Percentiles rank a stretch among this genome's conserved stretches.
phyloP scores from a whole-genome alignment of 345 rosid species.

The Linum tenue region DNA sequence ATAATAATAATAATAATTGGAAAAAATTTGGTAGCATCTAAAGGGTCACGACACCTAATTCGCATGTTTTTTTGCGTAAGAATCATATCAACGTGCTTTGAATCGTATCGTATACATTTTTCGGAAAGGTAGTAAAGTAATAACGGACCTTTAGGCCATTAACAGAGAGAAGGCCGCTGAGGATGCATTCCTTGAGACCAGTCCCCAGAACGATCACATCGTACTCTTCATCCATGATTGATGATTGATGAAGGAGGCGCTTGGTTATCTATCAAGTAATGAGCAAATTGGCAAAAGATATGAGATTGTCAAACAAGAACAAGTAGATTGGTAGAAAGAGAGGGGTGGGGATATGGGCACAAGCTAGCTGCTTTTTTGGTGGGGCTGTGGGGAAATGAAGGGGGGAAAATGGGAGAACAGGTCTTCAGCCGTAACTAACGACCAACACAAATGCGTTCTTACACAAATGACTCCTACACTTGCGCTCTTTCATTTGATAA shows the following conservation, averaged over 20 bases:
- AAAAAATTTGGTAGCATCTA: no score
- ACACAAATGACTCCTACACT: neutral
- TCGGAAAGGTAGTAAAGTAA: no score
- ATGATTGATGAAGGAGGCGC: neutral
- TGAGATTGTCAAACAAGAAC: neutral
- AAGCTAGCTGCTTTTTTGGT: neutral
- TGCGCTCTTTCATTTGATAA: no score
- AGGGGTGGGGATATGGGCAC: neutral
- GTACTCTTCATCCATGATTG: slow-evolving; percentile 78
- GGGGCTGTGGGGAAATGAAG: neutral
- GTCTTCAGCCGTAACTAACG: neutral
- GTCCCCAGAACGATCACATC: slow-evolving; percentile 92
- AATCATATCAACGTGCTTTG: no score
- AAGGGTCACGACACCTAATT: no score
- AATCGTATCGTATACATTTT: no score
- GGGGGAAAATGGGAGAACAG: neutral
- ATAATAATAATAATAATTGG: no score
- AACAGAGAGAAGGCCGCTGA: slow-evolving; percentile 87
- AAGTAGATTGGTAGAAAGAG: neutral
- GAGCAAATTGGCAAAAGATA: no score
- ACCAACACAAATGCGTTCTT: neutral
- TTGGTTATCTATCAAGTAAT: no score
- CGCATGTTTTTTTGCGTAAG: no score
- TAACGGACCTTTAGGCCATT: slow-evolving; percentile 72
- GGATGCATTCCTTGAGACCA: slow-evolving; percentile 93